phyloP scores from a whole-genome alignment of 2,329 filamentous ascomycete genomes.

The Periconia sp. region DNA sequence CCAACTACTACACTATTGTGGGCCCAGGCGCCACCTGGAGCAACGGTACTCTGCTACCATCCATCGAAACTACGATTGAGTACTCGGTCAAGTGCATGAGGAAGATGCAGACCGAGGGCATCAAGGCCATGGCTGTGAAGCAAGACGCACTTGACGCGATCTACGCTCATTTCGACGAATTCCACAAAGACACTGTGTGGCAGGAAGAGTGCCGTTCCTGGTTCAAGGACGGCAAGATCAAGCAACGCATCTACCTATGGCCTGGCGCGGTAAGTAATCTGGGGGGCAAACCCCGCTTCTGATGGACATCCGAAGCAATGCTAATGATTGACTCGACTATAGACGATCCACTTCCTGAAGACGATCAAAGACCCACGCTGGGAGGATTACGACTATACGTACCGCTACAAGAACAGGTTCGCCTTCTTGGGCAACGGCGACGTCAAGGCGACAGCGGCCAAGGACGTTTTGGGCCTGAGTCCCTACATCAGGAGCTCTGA shows the following conservation, averaged over 20 bases:
- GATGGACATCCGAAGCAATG: slow-evolving; percentile 17
- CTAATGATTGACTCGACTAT: slow-evolving; percentile 30
- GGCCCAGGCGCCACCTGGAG: slow-evolving; percentile 53
- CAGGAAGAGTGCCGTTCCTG: slow-evolving; percentile 43
- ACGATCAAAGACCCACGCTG: slow-evolving; percentile 49
- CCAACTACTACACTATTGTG: slow-evolving; percentile 54
- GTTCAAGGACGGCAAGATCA: slow-evolving; percentile 42
- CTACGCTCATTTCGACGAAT: slow-evolving; percentile 40
- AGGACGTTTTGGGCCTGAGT: slow-evolving; percentile 49
- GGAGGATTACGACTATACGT: slow-evolving; percentile 55
- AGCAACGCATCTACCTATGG: slow-evolving; percentile 41
- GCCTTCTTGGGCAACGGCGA: slow-evolving; percentile 47
- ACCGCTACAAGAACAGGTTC: slow-evolving; percentile 42
- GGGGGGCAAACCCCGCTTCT: slow-evolving; percentile 32
- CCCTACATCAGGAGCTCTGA: slow-evolving; percentile 54
- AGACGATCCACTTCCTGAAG: slow-evolving; percentile 48
- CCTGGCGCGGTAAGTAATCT: slow-evolving; percentile 37
- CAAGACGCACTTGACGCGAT: slow-evolving; percentile 38
- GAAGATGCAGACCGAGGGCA: slow-evolving; percentile 39
- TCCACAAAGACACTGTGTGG: slow-evolving; percentile 39
- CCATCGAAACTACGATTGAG: slow-evolving; percentile 51
- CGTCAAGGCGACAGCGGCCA: slow-evolving; percentile 51
- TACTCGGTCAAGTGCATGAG: slow-evolving; percentile 41
- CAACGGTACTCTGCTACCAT: slow-evolving; percentile 52
- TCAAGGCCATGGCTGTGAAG: slow-evolving; percentile 39